Evolutionary conservation across 148 eudicot genomes (phyloP).

Genomic region (Rhododendron kiyosumense): DNA sequence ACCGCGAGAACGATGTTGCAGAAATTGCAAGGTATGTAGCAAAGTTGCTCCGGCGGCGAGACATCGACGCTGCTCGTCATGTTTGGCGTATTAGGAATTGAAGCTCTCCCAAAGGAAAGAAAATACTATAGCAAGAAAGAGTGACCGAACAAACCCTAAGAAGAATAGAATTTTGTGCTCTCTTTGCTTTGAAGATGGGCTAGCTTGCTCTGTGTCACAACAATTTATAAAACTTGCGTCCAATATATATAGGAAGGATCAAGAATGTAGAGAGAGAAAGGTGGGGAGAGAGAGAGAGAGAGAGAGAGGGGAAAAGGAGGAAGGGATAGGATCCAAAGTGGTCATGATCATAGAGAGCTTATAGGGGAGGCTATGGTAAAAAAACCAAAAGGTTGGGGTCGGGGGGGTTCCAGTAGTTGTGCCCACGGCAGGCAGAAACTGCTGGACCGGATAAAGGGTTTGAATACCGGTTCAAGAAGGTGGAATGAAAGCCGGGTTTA

Average conservation of each 20-base stretch:
- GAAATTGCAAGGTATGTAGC: constrained; percentile 94
- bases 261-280: neutral
- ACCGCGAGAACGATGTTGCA: constrained; percentile 89
- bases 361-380: constrained; percentile 11
- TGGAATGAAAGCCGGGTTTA: neutral
- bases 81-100: neutral
- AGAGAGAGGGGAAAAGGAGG: constrained; percentile 8
- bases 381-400: neutral
- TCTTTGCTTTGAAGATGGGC: neutral
- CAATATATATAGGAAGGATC: neutral
- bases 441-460: constrained; percentile 11
- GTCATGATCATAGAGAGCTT: constrained; percentile 7
- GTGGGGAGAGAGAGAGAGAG: neutral
- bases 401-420: constrained; percentile 1
- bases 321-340: constrained; percentile 26
- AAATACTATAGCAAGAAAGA: neutral
- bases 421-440: constrained; percentile 17
- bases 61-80: constrained; percentile 52
- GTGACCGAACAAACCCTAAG: neutral
- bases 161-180: neutral
- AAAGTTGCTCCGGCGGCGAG: constrained; percentile 61
- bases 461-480: constrained; percentile 1
- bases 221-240: neutral
- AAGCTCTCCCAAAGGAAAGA: neutral
- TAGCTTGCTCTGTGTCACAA: neutral